These are phyloP conservation scores for Calonectria naviculata DNA, from an alignment of 2,329 filamentous ascomycete species.

Conservation along the genomic window DNA sequence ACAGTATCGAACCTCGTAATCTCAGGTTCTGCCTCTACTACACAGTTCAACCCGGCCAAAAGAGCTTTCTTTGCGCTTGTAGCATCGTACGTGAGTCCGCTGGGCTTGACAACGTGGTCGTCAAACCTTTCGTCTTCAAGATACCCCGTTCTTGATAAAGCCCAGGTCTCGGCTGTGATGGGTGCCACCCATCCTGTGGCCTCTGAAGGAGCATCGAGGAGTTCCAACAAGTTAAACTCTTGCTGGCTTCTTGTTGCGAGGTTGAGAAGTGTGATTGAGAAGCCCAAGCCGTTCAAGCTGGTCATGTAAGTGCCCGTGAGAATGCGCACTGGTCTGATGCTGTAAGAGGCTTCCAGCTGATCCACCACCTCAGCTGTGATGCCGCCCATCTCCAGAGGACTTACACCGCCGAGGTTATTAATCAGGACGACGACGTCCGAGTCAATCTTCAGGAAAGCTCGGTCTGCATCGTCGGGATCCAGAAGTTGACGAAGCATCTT, in stretches of 20 bases:
- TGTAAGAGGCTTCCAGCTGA: constrained; percentile 16
- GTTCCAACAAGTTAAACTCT: neutral
- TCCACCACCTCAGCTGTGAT: constrained; percentile 30
- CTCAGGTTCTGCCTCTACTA: neutral
- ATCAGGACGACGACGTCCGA: constrained; percentile 23
- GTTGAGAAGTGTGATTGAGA: constrained; percentile 66
- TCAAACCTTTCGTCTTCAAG: neutral
- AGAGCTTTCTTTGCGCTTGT: neutral
- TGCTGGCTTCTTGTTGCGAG: neutral
- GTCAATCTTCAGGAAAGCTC: neutral
- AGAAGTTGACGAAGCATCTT: constrained; percentile 65
- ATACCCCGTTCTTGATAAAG: neutral
- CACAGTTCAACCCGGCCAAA: neutral
- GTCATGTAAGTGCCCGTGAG: constrained; percentile 71
- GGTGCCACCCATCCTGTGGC: neutral
- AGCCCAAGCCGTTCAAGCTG: constrained; percentile 78
- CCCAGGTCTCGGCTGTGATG: neutral
- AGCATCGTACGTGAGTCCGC: neutral
- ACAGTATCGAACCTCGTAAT: constrained; percentile 9
- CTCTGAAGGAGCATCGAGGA: constrained; percentile 4
- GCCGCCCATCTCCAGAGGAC: constrained; percentile 33
- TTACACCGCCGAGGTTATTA: constrained; percentile 36
- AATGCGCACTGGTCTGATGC: constrained; percentile 59
- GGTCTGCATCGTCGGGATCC: constrained; percentile 45
- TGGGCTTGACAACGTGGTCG: neutral